Percentiles rank a stretch among this genome's conserved stretches.
These are phyloP conservation scores for Zygoascus flipseniorum DNA, from an alignment of 805 yeast genomes.

Conservation along the genomic window DNA sequence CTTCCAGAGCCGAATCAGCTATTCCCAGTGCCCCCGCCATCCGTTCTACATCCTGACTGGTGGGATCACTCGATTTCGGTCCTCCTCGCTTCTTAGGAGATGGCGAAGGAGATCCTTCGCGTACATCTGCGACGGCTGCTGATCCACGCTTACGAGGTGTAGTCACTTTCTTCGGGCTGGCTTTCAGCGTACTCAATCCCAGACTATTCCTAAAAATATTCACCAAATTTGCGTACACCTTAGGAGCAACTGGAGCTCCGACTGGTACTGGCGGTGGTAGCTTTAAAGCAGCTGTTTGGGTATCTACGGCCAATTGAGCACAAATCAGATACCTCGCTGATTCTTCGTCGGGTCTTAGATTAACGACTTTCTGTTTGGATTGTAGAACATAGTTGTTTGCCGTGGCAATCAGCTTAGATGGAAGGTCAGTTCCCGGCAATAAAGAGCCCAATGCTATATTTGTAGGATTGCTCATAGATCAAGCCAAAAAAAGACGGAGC, in stretches of 20 bases:
- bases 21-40: conserved; percentile 15
- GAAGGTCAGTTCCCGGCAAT: conserved; percentile 6
- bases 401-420: conserved; percentile 6
- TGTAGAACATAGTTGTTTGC: conserved; percentile 9
- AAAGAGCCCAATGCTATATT: conserved; percentile 4
- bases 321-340: conserved; percentile 18
- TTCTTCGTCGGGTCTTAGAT: conserved; percentile 18
- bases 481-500: background rate
- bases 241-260: conserved; percentile 19
- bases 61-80: conserved; percentile 18
- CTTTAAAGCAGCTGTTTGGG: conserved; percentile 4
- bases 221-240: conserved; percentile 13
- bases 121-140: background rate
- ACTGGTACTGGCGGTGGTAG: conserved; percentile 11
- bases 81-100: conserved; percentile 15
- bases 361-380: conserved; percentile 8
- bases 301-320: conserved; percentile 20
- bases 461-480: background rate
- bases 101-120: conserved; percentile 3
- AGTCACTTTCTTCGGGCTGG: background rate
- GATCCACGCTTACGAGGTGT: background rate
- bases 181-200: conserved; percentile 1
- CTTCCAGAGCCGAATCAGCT: conserved; percentile 13
- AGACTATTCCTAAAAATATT: conserved; percentile 14
- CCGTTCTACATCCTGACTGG: conserved; percentile 9